Evolutionary conservation across 2,329 filamentous ascomycete species (phyloP).

Genomic region (Trichoderma hamatum): DNA sequence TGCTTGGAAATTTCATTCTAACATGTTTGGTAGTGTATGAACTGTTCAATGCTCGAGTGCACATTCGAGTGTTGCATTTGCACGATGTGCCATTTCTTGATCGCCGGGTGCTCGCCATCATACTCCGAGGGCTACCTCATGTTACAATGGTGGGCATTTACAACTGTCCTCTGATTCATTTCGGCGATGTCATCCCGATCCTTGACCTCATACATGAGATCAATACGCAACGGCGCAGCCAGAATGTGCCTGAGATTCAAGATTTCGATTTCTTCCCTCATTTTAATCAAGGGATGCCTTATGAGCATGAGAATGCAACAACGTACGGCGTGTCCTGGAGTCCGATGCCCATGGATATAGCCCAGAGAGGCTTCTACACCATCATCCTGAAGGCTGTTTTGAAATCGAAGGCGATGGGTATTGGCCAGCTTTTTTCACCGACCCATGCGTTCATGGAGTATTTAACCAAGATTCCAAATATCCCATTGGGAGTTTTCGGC

Average conservation of each 20-base stretch:
- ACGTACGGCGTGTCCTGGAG: slow-evolving; percentile 41
- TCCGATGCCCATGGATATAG: slow-evolving; percentile 31
- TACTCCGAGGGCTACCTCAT: slow-evolving; percentile 39
- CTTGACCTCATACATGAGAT: slow-evolving; percentile 44
- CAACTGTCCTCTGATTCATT: slow-evolving; percentile 42
- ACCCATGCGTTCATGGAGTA: slow-evolving; percentile 38
- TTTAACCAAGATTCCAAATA: slow-evolving; percentile 37
- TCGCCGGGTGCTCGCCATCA: slow-evolving; percentile 40
- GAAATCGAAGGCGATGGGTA: slow-evolving; percentile 38
- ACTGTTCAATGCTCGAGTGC: slow-evolving; percentile 29
- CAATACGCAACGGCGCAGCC: slow-evolving; percentile 34
- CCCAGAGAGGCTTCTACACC: slow-evolving; percentile 41
- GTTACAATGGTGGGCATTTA: slow-evolving; percentile 43
- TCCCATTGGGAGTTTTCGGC: slow-evolving; percentile 34
- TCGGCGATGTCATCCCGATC: slow-evolving; percentile 41
- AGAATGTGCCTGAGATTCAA: slow-evolving; percentile 29
- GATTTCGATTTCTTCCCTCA: slow-evolving; percentile 42
- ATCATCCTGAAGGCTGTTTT: slow-evolving; percentile 42
- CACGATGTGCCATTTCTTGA: slow-evolving; percentile 40
- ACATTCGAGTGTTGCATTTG: slow-evolving; percentile 37
- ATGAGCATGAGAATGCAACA: slow-evolving; percentile 3
- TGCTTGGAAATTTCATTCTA: background rate
- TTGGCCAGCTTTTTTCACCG: slow-evolving; percentile 39
- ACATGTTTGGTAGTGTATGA: slow-evolving; percentile 32
- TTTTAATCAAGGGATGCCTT: slow-evolving; percentile 38